Evolutionary conservation across 169 alveolate genomes (phyloP), one percentile per base, ranked within the genome.

Genomic region (Ichthyophthirius multifiliis): DNA sequence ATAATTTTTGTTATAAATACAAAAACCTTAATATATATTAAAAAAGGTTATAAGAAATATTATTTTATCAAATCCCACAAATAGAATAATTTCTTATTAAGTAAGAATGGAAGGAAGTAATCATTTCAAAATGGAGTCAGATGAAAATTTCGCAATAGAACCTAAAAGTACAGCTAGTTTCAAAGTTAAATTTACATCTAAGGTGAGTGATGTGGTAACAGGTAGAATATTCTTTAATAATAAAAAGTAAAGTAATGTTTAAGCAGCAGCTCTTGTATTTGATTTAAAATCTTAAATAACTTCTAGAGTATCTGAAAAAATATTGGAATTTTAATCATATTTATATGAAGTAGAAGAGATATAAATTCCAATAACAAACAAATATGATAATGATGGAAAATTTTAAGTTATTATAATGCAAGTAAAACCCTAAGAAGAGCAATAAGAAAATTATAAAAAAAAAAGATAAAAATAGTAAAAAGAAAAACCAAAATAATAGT

Each of bases 191-290:
- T 96, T 92, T 86, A 89, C 94, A 75, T 75, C 93, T 20, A 71
- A 95, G 78, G 89, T 95, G 18, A 83, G 96, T 0, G 85, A 85
- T 5, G 88, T 93, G 20, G 95, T 89, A 2, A 91, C 91, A 39
- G 98, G 97, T 23, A 93, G 91, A 86, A 84, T 96, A 16, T 91
- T 91, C 62, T 95, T 96, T 76, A 94, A 96, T 15, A 92, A 92
- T 43, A 86, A 91, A 71, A 88, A 94, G 44, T 85, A 81, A 9
- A 67, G 80, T 6, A 81, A 92, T 62, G 90, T 90, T 30, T 90
- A 93, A 65, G 98, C 97, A 13, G 96, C 98, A 16, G 97, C 98
- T 6, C 82, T 95, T 81, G 98, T 95, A 1, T 95, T 93, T 88
- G 95, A 93, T 67, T 80, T 95, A 55, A 76, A 85, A 9, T 85